phyloP scores from a whole-genome alignment of 2,329 filamentous ascomycete species.

The Pseudogymnoascus sp. region DNA sequence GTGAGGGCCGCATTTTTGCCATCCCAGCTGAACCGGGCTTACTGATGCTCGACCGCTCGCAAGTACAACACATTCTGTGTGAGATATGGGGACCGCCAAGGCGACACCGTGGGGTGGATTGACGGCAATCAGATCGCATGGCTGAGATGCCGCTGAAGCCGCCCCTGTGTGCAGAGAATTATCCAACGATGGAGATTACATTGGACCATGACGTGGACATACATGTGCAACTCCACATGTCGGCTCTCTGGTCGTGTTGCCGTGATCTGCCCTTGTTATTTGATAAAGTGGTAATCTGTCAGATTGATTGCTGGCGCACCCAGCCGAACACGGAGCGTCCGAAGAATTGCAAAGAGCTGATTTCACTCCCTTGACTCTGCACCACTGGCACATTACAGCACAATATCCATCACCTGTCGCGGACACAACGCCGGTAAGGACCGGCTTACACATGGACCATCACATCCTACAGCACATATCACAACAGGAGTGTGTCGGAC shows the following conservation, averaged over 20 bases:
- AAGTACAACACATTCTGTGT: not conserved
- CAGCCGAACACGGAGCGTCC: not conserved
- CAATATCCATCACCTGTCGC: not conserved
- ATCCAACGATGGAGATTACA: not conserved
- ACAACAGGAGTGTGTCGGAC: constrained; percentile 2
- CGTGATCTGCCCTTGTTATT: not conserved
- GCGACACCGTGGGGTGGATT: not conserved
- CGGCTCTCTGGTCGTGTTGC: not conserved
- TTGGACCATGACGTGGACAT: constrained; percentile 1
- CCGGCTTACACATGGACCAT: constrained; percentile 4
- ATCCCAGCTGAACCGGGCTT: not conserved
- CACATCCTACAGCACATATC: not conserved
- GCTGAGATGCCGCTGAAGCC: constrained; percentile 4
- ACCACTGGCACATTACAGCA: not conserved
- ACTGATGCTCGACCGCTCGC: not conserved
- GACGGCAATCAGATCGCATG: not conserved
- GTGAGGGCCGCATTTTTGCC: not conserved
- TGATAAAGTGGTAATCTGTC: constrained; percentile 2
- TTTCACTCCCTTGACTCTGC: not conserved
- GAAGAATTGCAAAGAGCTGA: not conserved
- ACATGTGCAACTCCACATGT: constrained; percentile 1
- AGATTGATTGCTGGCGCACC: constrained; percentile 3
- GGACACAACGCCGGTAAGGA: not conserved
- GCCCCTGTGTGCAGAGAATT: not conserved
- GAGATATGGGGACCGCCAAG: constrained; percentile 1